Evolutionary conservation across 768 basidiomycete genomes (phyloP).

Genomic region (Leccinellum luteum): DNA sequence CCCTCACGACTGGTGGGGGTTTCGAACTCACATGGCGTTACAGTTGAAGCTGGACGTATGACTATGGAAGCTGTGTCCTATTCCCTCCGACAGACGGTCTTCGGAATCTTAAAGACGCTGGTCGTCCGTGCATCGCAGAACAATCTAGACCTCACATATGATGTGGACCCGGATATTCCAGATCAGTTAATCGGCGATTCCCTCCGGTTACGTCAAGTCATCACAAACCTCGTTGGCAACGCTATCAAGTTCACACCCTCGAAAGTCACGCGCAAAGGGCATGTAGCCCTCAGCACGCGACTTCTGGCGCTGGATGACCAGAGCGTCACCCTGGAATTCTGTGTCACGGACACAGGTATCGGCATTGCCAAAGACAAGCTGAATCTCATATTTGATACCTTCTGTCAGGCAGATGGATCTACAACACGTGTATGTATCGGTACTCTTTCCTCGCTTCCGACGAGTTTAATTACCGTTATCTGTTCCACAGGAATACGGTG

Average conservation of each 20-base stretch:
- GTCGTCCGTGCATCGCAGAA: slow-evolving; percentile 97
- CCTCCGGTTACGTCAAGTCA: slow-evolving; percentile 89
- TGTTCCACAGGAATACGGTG: slow-evolving; percentile 80
- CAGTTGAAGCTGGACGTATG: slow-evolving; percentile 99
- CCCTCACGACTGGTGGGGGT: neutral
- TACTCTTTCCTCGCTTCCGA: slow-evolving; percentile 7
- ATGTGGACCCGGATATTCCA: slow-evolving; percentile 93
- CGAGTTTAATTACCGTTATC: slow-evolving; percentile 16
- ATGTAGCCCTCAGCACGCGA: slow-evolving; percentile 86
- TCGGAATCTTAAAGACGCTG: slow-evolving; percentile 95
- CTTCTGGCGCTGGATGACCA: slow-evolving; percentile 76
- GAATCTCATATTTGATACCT: slow-evolving; percentile 98
- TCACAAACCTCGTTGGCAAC: slow-evolving; percentile 93
- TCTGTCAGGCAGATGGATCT: slow-evolving; percentile 98
- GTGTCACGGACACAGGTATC: slow-evolving; percentile 96
- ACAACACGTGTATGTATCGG: slow-evolving; percentile 74
- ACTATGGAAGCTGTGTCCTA: slow-evolving; percentile 99
- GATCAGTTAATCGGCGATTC: slow-evolving; percentile 98
- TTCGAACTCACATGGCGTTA: slow-evolving; percentile 9
- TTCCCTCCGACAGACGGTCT: slow-evolving; percentile 94
- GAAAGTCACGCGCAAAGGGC: slow-evolving; percentile 75
- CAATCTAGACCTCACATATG: slow-evolving; percentile 93
- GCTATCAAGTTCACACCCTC: slow-evolving; percentile 96
- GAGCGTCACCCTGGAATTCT: slow-evolving; percentile 91
- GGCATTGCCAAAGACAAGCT: slow-evolving; percentile 98